Percentiles rank a stretch among this genome's conserved stretches.
phyloP scores from a whole-genome alignment of 1,139 yeast genomes.

The Arxiozyma bovina region DNA sequence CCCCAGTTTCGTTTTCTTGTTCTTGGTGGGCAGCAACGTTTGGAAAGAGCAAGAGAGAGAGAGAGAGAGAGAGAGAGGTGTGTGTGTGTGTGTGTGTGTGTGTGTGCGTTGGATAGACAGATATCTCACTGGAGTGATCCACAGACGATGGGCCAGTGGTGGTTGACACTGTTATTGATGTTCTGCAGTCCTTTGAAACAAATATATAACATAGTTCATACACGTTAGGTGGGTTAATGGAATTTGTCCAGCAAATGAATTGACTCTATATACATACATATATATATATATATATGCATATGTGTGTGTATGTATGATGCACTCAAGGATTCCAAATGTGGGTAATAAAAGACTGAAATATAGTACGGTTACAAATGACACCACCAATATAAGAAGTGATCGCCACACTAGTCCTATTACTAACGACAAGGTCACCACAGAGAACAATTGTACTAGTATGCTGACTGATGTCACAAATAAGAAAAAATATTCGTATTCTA shows the following conservation, averaged over 20 bases:
- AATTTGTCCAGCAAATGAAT: neutral
- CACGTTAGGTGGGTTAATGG: no score
- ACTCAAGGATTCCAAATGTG: conserved; percentile 3
- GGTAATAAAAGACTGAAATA: neutral
- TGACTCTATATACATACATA: neutral
- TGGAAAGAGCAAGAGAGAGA: no score
- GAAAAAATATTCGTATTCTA: neutral
- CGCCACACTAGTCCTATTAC: neutral
- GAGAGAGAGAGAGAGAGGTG: no score
- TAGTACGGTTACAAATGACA: neutral
- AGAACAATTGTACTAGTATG: neutral
- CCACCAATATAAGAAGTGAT: neutral
- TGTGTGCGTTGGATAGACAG: no score
- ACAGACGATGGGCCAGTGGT: no score
- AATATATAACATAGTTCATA: neutral
- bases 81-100: no score
- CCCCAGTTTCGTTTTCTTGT: no score
- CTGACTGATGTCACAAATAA: conserved; percentile 12
- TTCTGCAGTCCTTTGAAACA: neutral
- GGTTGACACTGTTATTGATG: no score
- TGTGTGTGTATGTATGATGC: neutral
- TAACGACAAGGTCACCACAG: neutral
- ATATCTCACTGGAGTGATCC: no score
- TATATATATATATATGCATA: no score
- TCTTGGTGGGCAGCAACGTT: no score